Conservation (phyloP, 176 grass and related monocot genomes). For the Themeda triandra region DNA sequence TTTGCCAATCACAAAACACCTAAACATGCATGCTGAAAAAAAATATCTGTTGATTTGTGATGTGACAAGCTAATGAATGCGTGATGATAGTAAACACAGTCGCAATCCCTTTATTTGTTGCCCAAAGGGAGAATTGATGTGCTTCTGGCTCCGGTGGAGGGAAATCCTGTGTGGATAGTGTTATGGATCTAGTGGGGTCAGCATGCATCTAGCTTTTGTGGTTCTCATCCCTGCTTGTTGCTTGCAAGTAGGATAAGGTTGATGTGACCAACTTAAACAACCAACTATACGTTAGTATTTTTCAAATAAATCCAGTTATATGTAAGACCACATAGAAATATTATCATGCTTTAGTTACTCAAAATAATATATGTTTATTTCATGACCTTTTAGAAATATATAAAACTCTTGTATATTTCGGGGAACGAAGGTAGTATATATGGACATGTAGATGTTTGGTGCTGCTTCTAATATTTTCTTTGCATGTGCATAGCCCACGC, state of each 20-base stretch:
- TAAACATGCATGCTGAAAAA: neutral
- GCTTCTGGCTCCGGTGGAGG: neutral
- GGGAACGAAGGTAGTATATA: too few species aligned
- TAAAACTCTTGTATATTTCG: too few species aligned
- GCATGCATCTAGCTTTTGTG: too few species aligned
- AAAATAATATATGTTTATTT: neutral
- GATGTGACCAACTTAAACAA: neutral
- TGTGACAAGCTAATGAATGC: constrained; percentile 2
- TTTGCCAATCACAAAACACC: neutral
- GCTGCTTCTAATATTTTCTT: too few species aligned
- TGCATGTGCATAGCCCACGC: too few species aligned
- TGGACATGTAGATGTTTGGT: too few species aligned
- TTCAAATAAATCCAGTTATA: neutral
- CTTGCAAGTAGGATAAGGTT: too few species aligned
- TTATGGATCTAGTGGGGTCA: too few species aligned
- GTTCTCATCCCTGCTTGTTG: too few species aligned
- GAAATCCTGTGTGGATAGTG: constrained; percentile 13
- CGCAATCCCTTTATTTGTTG: neutral
- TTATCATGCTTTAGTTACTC: neutral
- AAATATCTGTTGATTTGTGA: constrained; percentile 15
- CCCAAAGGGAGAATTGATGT: neutral
- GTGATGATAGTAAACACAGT: constrained; percentile 5
- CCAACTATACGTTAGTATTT: neutral
- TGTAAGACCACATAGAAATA: neutral
- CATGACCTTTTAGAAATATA: neutral